Evolutionary conservation across 805 yeast genomes (phyloP).

Genomic region (Yarrowia sp.): DNA sequence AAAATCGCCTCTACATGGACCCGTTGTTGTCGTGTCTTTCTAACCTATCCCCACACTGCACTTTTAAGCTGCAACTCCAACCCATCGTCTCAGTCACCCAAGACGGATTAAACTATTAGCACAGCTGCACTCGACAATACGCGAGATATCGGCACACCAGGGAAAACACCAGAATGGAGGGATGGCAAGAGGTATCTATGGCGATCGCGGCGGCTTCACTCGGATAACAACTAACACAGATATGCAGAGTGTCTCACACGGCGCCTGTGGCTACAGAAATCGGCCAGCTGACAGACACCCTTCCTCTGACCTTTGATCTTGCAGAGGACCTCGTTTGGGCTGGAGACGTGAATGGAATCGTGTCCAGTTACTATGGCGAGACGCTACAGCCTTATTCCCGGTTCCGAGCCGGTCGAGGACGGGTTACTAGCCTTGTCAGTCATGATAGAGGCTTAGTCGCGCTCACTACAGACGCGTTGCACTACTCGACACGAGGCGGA

Average conservation of each 20-base stretch:
- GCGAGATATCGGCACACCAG: constrained; percentile 15
- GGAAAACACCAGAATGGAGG: constrained; percentile 29
- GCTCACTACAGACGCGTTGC: constrained; percentile 51
- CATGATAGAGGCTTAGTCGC: constrained; percentile 60
- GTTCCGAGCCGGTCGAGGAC: constrained; percentile 50
- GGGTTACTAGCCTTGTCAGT: constrained; percentile 53
- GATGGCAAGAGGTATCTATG: constrained; percentile 32
- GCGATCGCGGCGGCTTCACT: not conserved
- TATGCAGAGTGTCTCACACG: constrained; percentile 31
- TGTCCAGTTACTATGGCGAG: constrained; percentile 47
- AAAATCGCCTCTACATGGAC: too few species aligned
- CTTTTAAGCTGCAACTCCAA: not conserved
- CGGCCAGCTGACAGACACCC: constrained; percentile 29
- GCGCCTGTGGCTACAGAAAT: constrained; percentile 30
- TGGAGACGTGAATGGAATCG: constrained; percentile 55
- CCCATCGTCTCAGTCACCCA: not conserved
- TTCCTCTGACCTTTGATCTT: constrained; percentile 57
- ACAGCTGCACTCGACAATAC: constrained; percentile 19
- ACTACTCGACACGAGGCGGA: constrained; percentile 60
- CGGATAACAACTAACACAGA: constrained; percentile 23
- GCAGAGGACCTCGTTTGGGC: constrained; percentile 80
- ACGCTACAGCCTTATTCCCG: constrained; percentile 57
- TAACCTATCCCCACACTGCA: not conserved
- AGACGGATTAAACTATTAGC: constrained; percentile 19
- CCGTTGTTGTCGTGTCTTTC: not conserved